Conservation (phyloP, 2,329 filamentous ascomycete species). For the Trichocomaceae sp. region DNA sequence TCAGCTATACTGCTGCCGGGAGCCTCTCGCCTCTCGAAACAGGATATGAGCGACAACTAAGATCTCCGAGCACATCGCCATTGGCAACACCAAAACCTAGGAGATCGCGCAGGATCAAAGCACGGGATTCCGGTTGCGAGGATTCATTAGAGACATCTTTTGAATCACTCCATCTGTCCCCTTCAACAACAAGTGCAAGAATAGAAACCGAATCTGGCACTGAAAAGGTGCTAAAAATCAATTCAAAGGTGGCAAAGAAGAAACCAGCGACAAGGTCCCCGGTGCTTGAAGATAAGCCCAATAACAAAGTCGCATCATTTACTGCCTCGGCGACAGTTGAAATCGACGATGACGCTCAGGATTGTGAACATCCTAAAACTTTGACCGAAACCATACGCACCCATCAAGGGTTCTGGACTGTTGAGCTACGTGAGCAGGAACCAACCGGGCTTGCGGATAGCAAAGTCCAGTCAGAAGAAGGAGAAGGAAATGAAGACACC, state of each 20-base stretch:
- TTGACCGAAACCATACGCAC: constrained; percentile 20
- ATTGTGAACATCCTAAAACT: neutral
- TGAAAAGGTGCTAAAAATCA: neutral
- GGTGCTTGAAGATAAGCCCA: neutral
- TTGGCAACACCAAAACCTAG: constrained; percentile 3
- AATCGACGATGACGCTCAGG: neutral
- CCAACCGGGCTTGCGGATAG: constrained; percentile 12
- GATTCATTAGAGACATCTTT: constrained; percentile 18
- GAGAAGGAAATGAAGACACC: constrained; percentile 4
- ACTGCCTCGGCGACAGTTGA: neutral
- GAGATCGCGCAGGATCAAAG: constrained; percentile 6
- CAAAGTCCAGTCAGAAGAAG: constrained; percentile 7
- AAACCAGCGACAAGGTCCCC: neutral
- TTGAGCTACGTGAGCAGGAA: constrained; percentile 12
- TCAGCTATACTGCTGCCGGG: constrained; percentile 22
- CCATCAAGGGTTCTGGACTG: constrained; percentile 22
- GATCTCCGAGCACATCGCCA: neutral
- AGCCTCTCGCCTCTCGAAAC: constrained; percentile 10
- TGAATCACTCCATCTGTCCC: constrained; percentile 17
- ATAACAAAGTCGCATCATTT: neutral
- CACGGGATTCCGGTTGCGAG: neutral
- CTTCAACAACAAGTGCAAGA: neutral
- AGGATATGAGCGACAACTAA: neutral
- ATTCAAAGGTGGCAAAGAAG: neutral
- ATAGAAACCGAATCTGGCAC: neutral